Percentiles rank a stretch among this genome's conserved stretches.
Evolutionary conservation across 768 basidiomycete species (phyloP).

Genomic region (Amanita phalloides): DNA sequence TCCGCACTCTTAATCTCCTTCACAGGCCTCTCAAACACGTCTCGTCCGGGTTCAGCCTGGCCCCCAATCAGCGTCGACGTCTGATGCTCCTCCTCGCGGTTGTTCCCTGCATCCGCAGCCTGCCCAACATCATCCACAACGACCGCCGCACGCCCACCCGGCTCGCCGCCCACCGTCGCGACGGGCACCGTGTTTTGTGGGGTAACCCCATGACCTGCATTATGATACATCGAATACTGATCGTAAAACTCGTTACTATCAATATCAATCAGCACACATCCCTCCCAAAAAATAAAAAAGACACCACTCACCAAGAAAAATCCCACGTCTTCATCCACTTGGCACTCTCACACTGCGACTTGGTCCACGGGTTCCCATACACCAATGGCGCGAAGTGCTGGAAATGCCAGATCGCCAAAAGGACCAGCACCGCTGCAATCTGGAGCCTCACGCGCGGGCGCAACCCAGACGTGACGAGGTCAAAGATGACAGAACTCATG

Average conservation of each 20-base stretch:
- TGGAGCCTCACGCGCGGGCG: constrained; percentile 71
- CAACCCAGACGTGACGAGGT: constrained; percentile 71
- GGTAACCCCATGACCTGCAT: constrained; percentile 25
- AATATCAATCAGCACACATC: not conserved
- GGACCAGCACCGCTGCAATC: constrained; percentile 61
- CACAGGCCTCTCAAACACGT: constrained; percentile 49
- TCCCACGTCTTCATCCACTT: constrained; percentile 95
- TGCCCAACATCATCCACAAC: constrained; percentile 35
- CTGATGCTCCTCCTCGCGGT: constrained; percentile 13
- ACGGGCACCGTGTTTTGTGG: constrained; percentile 24
- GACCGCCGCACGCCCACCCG: constrained; percentile 41
- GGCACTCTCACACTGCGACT: constrained; percentile 56
- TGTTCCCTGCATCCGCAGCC: constrained; percentile 5
- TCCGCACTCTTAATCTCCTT: constrained; percentile 38
- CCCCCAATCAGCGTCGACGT: constrained; percentile 30
- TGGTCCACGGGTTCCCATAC: constrained; percentile 88
- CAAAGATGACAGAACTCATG: constrained; percentile 67
- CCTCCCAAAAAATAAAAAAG: not conserved
- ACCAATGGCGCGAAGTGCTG: constrained; percentile 67
- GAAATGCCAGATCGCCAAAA: constrained; percentile 74
- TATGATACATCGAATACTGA: constrained; percentile 50
- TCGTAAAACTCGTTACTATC: constrained; percentile 61
- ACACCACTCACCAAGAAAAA: constrained; percentile 63
- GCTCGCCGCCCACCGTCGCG: constrained; percentile 41
- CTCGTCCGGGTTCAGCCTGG: constrained; percentile 61